Evolutionary conservation across 495 filamentous ascomycete species (phyloP), one percentile per base, ranked within the genome.

Genomic region (Aspergillus baeticus): DNA sequence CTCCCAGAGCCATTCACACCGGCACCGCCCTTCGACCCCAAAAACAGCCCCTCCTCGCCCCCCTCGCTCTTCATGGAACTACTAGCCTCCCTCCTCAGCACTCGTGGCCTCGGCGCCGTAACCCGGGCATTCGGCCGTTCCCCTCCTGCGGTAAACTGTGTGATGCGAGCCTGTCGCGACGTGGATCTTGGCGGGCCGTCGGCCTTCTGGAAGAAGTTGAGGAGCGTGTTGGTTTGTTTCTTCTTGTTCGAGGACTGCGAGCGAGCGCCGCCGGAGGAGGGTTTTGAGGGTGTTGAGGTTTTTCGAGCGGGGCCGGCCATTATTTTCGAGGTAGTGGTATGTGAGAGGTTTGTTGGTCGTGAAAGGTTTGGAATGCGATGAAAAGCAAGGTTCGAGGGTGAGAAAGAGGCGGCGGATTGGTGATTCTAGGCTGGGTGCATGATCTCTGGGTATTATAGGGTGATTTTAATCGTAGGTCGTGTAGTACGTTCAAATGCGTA

Each of bases 171-270:
- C 50, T 78, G 70, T 39, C 49, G 63, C 10, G 67, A 67, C 1
- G 59, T 71, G 42, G 69, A 69, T 59, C 68, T 70, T 53, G 63
- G 66, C 5, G 74, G 68, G 6, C 66, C 60, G 48, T 88, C 82
- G 0, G 82, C 77, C 69, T 91, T 94, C 72, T 90, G 86, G 73
- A 94, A 94, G 68, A 91, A 94, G 56, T 72, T 87, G 54, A 92
- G 66, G 44, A 96, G 95, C 59, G 86, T 96, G 10, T 74, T 77
- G 68, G 94, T 95, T 6, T 79, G 61, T 57, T 81, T 83, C 1
- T 65, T 49, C 8, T 81, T 83, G 0, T 65, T 49, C 8, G 67
- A 68, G 6, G 58, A 26, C n/a, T 51, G 50, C 10, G 55, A 20
- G 34, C 59, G 57, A 8, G 45, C 17, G 10, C 33, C 38, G 31